Base-by-base conservation (phyloP, 2,329 filamentous ascomycete species). In the Sclerotinia borealis region DNA sequence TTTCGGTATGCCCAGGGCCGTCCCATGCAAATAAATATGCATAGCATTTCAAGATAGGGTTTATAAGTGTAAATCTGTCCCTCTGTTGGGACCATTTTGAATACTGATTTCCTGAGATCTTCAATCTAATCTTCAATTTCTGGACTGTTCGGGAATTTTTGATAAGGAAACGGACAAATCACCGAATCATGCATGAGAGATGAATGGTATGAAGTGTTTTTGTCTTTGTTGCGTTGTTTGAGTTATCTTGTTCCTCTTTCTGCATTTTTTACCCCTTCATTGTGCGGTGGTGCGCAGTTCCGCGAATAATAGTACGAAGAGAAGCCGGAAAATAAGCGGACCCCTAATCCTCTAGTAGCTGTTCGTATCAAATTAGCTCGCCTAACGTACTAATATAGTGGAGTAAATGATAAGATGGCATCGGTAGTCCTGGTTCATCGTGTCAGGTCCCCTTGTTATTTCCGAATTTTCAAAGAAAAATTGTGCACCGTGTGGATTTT, bases 311-410 rank as follows among this genome's bases (percentile, higher is more conserved):
- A 31, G 31, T 43, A 34, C 60, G 60, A 63, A 41, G 43, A 63
- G 51, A 48, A 63, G 60, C 51, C 60, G 60, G 60, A 58, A 51
- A 45, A 63, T 63, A 63, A 63, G 60, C 60, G 60, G 60, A 63
- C 60, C 60, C 60, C 51, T 58, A 58, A 58, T 25, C 31, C 36
- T 54, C 19, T 31, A 52, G 48, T 25, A 10, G n/a, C 19, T 27
- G 29, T 7, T 36, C 22, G 27, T 34, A 58, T 39, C 25, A 47
- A 11, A 11, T 25, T 55, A 55, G n/a, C 19, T 13, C 27, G 19
- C 10, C 13, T 47, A 59, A 39, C 6, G 22, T n/a, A 34, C 22
- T 19, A 31, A 60, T 39, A 60, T 34, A 39, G 45, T 60, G 47
- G 47, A 51, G 58, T 51, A 31, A 51, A n/a, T 58, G 51, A 58